Conservation (phyloP, 2,329 filamentous ascomycete genomes). For the Calycina herbarum region DNA sequence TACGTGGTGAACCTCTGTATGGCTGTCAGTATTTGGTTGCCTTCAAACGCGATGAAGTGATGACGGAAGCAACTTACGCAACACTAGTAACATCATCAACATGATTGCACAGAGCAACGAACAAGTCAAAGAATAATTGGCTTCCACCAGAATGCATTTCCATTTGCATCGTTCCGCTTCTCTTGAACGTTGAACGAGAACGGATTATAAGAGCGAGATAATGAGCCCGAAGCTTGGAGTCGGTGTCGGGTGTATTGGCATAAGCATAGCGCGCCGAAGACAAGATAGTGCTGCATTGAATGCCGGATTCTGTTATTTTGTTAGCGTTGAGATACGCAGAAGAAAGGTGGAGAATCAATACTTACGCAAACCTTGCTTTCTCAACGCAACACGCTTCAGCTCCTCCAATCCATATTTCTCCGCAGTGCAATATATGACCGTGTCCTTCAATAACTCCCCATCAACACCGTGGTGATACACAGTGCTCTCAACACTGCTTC, state of each 20-base stretch:
- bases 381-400: constrained; percentile 85
- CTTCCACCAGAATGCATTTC: constrained; percentile 90
- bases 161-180: constrained; percentile 97
- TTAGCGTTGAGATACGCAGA: neutral
- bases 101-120: constrained; percentile 97
- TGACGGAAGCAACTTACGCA: constrained; percentile 43
- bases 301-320: constrained; percentile 50
- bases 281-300: constrained; percentile 89
- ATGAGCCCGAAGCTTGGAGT: constrained; percentile 91
- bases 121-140: constrained; percentile 96
- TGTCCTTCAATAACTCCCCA: constrained; percentile 83
- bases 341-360: neutral
- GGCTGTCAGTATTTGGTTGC: constrained; percentile 11
- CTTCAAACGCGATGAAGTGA: constrained; percentile 7
- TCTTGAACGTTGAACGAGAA: constrained; percentile 96
- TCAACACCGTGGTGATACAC: constrained; percentile 74
- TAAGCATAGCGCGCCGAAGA: constrained; percentile 94
- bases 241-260: constrained; percentile 88
- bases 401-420: constrained; percentile 89
- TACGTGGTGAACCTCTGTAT: constrained; percentile 35
- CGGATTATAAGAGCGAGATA: constrained; percentile 97
- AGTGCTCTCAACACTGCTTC: constrained; percentile 66
- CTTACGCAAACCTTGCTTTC: constrained; percentile 78
- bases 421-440: constrained; percentile 89
- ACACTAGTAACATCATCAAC: constrained; percentile 93